A percentile compares a stretch with the other conserved stretches of the same genome.
These are phyloP conservation scores for Solanum medicagineum DNA, from an alignment of 257 asterid genomes.

Conservation along the genomic window DNA sequence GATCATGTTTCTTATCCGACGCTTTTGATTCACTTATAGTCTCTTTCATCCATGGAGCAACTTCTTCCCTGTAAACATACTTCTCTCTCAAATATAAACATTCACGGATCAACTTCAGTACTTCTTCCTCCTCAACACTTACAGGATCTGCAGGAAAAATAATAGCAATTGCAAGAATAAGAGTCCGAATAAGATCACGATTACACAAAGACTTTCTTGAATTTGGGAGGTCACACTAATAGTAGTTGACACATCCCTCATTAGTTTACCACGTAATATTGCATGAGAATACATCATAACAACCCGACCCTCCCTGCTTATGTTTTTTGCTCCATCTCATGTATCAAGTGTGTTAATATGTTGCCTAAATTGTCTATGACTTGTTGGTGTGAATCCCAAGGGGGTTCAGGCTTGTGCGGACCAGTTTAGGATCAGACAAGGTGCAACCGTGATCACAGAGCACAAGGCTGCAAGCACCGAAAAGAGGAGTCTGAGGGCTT, in stretches of 20 bases:
- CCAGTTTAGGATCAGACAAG: neutral
- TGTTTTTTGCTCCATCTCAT: neutral
- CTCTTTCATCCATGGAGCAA: conserved; percentile 61
- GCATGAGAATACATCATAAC: neutral
- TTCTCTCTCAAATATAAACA: conserved; percentile 71
- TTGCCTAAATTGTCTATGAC: neutral
- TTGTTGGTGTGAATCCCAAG: neutral
- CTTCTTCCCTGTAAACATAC: conserved; percentile 66
- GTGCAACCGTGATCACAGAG: neutral
- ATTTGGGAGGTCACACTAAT: neutral
- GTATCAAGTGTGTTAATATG: neutral
- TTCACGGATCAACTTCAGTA: conserved; percentile 63
- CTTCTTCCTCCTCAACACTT: conserved; percentile 74
- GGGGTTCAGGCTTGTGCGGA: neutral
- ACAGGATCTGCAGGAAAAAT: conserved; percentile 40
- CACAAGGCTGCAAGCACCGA: neutral
- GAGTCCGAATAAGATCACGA: neutral
- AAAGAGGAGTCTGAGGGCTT: neutral
- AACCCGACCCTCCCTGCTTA: neutral
- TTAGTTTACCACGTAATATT: neutral
- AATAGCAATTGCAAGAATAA: conserved; percentile 20
- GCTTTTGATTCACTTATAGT: conserved; percentile 16
- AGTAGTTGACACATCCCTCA: neutral
- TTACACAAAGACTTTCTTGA: neutral
- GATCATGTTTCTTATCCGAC: conserved; percentile 32